Base-by-base conservation (phyloP, 768 basidiomycete genomes). In the Galerina marginata region DNA sequence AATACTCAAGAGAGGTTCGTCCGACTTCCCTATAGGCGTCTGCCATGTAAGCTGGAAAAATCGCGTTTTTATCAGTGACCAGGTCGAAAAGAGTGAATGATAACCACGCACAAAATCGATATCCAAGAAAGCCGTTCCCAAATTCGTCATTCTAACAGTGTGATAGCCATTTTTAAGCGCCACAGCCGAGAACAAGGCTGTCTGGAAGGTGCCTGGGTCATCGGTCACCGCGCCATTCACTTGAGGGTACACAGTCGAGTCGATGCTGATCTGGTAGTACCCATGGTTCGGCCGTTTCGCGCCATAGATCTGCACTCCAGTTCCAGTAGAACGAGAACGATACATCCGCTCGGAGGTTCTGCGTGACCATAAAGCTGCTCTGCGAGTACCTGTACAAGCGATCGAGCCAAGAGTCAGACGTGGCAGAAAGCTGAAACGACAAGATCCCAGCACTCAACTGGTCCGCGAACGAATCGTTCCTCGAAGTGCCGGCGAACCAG, bases 241-340 rank as follows among this genome's bases (percentile, higher is more conserved):
- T 26, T 60, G 49, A 12, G 71, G 56, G 46, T 69, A 77, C 33
- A 57, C 60, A 9, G 49, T 63, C 29, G 71, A 57, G 68, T 86
- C 83, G 1, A 85, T 66, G 33, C 70, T 67, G 43, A 85, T 75
- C 36, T 72, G 71, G 63, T 77, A 86, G 10, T 54, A 64, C 0
- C 85, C 83, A 63, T 84, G 81, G 54, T 83, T 82, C 6, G 56
- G 42, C 23, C 83, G 75, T 54, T 81, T 81, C 2, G 83, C 78
- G 7, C 86, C 86, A 58, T 77, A 86, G 9, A 86, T 67, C 71
- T 77, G 76, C 16, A 86, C 67, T 5, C 74, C 77, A 10, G 78
- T 83, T 14, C 85, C 85, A n/a, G 44, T 81, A 81, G 73, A 85
- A 86, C 25, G 66, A 58, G 63, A 85, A 79, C 0, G 72, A 74